A percentile compares a stretch with the other conserved stretches of the same genome.
phyloP scores from a whole-genome alignment of 2,329 filamentous ascomycete species.

The Tolypocladium inflatum region DNA sequence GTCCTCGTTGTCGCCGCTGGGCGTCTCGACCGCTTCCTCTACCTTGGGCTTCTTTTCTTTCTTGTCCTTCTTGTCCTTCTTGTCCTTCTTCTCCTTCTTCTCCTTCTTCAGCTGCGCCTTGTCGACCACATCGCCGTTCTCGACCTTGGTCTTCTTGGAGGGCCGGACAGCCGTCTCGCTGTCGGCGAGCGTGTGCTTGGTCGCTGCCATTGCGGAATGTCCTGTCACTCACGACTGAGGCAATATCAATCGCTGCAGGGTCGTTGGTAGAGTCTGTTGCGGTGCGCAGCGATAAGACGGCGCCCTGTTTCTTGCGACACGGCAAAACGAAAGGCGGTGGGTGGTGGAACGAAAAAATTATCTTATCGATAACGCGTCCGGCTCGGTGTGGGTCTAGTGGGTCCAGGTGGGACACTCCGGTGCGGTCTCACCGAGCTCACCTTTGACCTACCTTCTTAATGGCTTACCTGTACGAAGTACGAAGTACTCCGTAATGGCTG shows the following conservation, averaged over 20 bases:
- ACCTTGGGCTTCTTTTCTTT: constrained; percentile 24
- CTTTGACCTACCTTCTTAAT: no score
- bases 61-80: constrained; percentile 29
- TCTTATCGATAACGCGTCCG: constrained; percentile 21
- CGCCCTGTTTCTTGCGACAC: neutral
- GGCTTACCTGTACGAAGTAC: no score
- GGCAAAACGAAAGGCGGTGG: neutral
- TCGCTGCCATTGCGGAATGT: constrained; percentile 24
- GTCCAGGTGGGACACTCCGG: neutral
- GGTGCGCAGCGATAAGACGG: neutral
- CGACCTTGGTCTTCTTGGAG: constrained; percentile 30
- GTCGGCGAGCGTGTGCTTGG: constrained; percentile 28
- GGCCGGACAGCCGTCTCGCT: constrained; percentile 22
- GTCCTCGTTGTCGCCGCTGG: constrained; percentile 9
- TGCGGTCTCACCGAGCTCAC: no score
- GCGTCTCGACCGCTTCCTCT: constrained; percentile 10
- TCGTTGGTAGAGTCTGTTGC: neutral
- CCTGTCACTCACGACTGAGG: neutral
- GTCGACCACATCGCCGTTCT: constrained; percentile 15
- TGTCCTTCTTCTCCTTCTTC: constrained; percentile 26
- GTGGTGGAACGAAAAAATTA: constrained; percentile 9
- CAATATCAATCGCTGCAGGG: neutral
- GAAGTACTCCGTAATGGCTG: no score
- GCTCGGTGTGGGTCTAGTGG: neutral
- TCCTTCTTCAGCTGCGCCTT: constrained; percentile 28